Conservation (phyloP, 2,329 filamentous ascomycete genomes). For the Diaporthe vexans region DNA sequence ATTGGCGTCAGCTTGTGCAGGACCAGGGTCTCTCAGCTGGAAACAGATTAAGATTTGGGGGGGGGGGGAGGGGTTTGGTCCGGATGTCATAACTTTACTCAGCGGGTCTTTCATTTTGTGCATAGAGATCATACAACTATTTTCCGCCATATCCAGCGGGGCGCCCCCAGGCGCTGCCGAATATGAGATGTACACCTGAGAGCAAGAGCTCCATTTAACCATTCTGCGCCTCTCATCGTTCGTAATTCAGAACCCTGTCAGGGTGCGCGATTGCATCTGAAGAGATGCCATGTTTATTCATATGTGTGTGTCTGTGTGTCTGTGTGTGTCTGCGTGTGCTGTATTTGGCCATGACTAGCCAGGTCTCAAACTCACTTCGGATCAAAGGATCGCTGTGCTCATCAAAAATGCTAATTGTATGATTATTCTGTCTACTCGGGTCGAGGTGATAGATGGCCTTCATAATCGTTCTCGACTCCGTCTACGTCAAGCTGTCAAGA, state of each 20-base stretch:
- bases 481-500: background rate
- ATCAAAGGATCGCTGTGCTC: background rate
- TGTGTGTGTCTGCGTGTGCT: too few species aligned
- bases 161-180: background rate
- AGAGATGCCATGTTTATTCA: background rate
- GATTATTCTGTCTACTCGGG: slow-evolving; percentile 13
- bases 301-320: too few species aligned
- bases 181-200: slow-evolving; percentile 5
- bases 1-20: background rate
- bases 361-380: background rate
- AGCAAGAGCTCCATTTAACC: background rate
- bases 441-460: background rate
- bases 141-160: background rate
- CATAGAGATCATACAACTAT: slow-evolving; percentile 20
- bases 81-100: slow-evolving; percentile 11
- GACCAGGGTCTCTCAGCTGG: background rate
- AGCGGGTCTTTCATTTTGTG: slow-evolving; percentile 8
- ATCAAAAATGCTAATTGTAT: background rate
- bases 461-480: background rate
- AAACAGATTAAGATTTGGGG: background rate
- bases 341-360: background rate
- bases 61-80: background rate
- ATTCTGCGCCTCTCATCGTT: background rate
- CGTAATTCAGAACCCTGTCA: background rate
- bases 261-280: background rate